Evolutionary conservation across 345 rosid species (phyloP), one percentile per base, ranked within the genome.

Genomic region (Excoecaria agallocha): DNA sequence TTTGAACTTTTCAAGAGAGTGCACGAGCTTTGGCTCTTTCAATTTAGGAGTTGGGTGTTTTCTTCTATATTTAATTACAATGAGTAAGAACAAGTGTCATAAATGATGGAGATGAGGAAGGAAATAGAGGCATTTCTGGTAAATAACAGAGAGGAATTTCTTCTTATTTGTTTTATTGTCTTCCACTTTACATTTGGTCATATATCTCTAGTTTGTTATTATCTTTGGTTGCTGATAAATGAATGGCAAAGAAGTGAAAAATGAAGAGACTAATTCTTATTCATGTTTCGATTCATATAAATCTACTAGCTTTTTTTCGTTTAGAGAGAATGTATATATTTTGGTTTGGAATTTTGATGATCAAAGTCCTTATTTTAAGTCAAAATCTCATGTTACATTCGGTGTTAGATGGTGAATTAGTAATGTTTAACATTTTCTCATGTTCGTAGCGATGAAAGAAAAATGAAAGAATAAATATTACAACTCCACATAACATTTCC

Each of bases 1-100:
- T 62, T 13, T 5, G 15, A 25, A 39, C 5, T 45, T 0, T 60
- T 50, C 72, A 82, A 92, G 85, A 54, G 8, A 65, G 46, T 55
- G 65, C 48, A 68, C 74, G 71, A 80, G 60, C 4, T 93, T 79
- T 15, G 41, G 67, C 24, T 54, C 80, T 69, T 78, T 89, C 60
- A 86, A 82, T 61, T n/a, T 86, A 67, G 93, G 94, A 75, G 65
- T 83, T 22, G 89, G 86, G 46, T 85, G 83, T 66, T 83, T 79
- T 77, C 84, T 93, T 20, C 49, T 91, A n/a, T 84, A 83, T 78
- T 66, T 91, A 20, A 71, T 88, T 54, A 87, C 82, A 24, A 82
- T 85, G 0, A 81, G 90, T 76, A 88, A 83, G 79, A 84, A 75
- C 55, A 97, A 93, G 77, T 87, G 86, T 54, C 71, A 79, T 74